A percentile compares a stretch with the other conserved stretches of the same genome.
These are phyloP conservation scores for Aegilops speltoides DNA, from an alignment of 176 grass and related monocot genomes.

Conservation along the genomic window DNA sequence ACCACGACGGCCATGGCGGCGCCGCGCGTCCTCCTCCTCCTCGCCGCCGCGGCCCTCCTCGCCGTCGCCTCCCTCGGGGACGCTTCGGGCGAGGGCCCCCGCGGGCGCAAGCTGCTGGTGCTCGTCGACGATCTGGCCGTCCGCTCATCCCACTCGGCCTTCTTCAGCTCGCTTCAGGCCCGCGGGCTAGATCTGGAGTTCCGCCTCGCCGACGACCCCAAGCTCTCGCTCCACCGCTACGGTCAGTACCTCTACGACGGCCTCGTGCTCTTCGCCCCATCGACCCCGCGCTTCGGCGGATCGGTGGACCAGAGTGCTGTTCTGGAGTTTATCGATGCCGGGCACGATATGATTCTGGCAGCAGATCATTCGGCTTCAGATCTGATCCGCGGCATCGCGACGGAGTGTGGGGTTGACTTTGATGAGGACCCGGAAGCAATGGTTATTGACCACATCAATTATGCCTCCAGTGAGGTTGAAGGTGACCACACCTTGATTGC, in stretches of 20 bases:
- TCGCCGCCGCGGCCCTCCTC: not conserved
- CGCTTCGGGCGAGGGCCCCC: not conserved
- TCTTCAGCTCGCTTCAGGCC: conserved; percentile 72
- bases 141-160: conserved; percentile 79
- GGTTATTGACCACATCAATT: conserved; percentile 87
- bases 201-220: conserved; percentile 73
- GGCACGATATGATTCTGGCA: conserved; percentile 88
- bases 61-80: not conserved
- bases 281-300: conserved; percentile 40
- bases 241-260: conserved; percentile 81
- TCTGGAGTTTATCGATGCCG: conserved; percentile 81
- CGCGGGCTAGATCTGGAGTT: conserved; percentile 83
- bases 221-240: conserved; percentile 24
- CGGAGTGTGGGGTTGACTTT: conserved; percentile 89
- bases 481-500: conserved; percentile 90
- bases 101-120: conserved; percentile 66
- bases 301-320: conserved; percentile 68
- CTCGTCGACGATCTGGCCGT: conserved; percentile 80
- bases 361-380: conserved; percentile 84
- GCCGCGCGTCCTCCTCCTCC: not conserved
- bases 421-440: conserved; percentile 88
- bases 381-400: conserved; percentile 89
- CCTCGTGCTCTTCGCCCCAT: conserved; percentile 82
- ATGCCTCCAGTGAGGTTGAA: conserved; percentile 72
- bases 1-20: not conserved